A percentile compares a stretch with the other conserved stretches of the same genome.
phyloP scores from a whole-genome alignment of 2,329 filamentous ascomycete species.

The Taxawa tesnikishii region DNA sequence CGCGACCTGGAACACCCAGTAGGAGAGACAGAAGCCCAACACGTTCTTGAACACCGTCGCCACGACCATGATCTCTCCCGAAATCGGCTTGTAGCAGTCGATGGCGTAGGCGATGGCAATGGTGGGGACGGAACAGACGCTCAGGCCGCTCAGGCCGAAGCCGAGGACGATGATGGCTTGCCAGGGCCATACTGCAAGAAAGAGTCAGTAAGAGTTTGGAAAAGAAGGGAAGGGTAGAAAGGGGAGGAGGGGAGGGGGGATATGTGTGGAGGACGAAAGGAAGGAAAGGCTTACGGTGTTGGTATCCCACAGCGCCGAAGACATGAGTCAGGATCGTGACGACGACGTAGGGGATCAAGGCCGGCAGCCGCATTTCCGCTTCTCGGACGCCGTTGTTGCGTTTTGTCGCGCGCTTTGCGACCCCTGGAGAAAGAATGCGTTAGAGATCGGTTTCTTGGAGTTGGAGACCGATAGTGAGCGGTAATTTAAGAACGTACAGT shows the following conservation, averaged over 20 bases:
- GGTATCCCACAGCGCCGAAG: neutral
- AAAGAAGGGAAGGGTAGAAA: no score
- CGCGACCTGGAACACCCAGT: constrained; percentile 28
- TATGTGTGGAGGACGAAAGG: no score
- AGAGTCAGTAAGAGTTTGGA: no score
- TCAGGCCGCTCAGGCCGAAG: constrained; percentile 30
- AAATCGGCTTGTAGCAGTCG: constrained; percentile 34
- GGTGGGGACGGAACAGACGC: constrained; percentile 28
- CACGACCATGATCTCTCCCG: constrained; percentile 33
- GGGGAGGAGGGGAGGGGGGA: no score
- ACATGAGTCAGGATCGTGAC: neutral
- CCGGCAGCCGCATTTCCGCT: constrained; percentile 46
- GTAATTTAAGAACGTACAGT: constrained; percentile 15
- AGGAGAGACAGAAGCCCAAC: constrained; percentile 29
- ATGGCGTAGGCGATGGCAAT: constrained; percentile 33
- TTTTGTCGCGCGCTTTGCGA: constrained; percentile 37
- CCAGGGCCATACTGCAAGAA: no score
- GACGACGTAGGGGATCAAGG: neutral
- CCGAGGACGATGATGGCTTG: constrained; percentile 36
- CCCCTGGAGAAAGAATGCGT: constrained; percentile 9
- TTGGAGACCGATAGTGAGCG: neutral
- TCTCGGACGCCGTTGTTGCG: constrained; percentile 43
- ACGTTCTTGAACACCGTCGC: constrained; percentile 33
- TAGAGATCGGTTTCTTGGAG: neutral
- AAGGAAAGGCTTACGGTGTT: no score